Conservation (phyloP, 2,329 filamentous ascomycete genomes). For the Cladorrhinum sp. region DNA sequence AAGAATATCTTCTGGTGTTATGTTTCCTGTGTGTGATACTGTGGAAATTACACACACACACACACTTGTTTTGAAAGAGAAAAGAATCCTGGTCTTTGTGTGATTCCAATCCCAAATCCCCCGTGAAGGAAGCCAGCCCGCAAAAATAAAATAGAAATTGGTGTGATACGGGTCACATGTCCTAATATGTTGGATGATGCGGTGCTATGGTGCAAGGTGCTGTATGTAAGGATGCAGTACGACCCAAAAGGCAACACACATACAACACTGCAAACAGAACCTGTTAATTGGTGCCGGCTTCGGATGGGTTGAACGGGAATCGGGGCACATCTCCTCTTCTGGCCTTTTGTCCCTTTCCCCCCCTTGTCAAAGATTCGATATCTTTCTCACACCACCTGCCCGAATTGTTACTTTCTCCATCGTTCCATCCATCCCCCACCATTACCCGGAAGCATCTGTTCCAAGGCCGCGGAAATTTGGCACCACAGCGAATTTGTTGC, state of each 20-base stretch:
- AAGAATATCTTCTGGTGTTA: not conserved
- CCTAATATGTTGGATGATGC: slow-evolving; percentile 1
- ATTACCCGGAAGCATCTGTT: slow-evolving; percentile 8
- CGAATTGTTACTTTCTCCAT: slow-evolving; percentile 8
- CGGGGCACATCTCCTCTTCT: slow-evolving; percentile 3
- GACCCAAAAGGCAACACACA: not conserved
- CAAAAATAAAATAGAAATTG: not conserved
- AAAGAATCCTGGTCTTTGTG: not conserved
- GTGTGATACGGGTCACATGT: slow-evolving; percentile 5
- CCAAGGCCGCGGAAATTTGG: slow-evolving; percentile 18
- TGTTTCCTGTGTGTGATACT: too few species aligned
- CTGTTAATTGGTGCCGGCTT: too few species aligned
- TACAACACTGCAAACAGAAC: not conserved
- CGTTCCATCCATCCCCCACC: slow-evolving; percentile 16
- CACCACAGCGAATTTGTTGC: slow-evolving; percentile 13
- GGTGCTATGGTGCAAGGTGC: not conserved
- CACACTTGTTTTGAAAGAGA: not conserved
- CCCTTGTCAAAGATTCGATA: not conserved
- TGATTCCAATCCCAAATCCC: too few species aligned
- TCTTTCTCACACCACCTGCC: not conserved
- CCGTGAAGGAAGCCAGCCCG: too few species aligned
- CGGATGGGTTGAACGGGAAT: not conserved
- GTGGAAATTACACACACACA: not conserved
- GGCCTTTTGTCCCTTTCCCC: not conserved
- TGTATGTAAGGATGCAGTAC: not conserved